Evolutionary conservation across 2,329 filamentous ascomycete species (phyloP).

Genomic region (Paecilomyces niveus): DNA sequence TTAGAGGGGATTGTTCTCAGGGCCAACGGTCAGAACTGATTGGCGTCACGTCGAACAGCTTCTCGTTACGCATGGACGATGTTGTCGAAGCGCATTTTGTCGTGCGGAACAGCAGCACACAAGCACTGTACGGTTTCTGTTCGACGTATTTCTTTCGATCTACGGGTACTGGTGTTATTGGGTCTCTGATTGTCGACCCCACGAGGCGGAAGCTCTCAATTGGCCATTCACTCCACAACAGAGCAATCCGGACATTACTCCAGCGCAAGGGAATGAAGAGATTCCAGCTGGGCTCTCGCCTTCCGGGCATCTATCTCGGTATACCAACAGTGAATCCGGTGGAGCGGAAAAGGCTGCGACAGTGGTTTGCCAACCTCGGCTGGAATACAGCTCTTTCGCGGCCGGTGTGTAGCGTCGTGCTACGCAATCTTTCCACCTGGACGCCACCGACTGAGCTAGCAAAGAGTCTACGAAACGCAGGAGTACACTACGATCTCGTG

Average conservation of each 20-base stretch:
- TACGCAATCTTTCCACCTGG: constrained; percentile 68
- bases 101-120: constrained; percentile 87
- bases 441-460: constrained; percentile 68
- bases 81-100: constrained; percentile 83
- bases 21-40: constrained; percentile 62
- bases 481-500: constrained; percentile 75
- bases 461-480: constrained; percentile 63
- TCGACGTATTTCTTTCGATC: constrained; percentile 73
- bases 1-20: constrained; percentile 56
- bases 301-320: constrained; percentile 81
- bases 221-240: constrained; percentile 78
- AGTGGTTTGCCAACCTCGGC: constrained; percentile 84
- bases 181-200: constrained; percentile 84
- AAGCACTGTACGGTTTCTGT: constrained; percentile 85
- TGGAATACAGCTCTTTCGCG: constrained; percentile 68
- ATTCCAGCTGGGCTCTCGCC: constrained; percentile 71
- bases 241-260: constrained; percentile 68
- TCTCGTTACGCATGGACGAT: constrained; percentile 63
- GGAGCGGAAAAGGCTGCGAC: constrained; percentile 55
- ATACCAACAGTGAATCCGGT: constrained; percentile 63
- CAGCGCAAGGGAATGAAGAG: constrained; percentile 67
- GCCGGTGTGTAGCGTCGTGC: constrained; percentile 63
- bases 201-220: constrained; percentile 80
- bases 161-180: constrained; percentile 68
- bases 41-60: constrained; percentile 64